Evolutionary conservation across 2,329 filamentous ascomycete species (phyloP), one percentile per base, ranked within the genome.

Genomic region (Bisporella sp.): DNA sequence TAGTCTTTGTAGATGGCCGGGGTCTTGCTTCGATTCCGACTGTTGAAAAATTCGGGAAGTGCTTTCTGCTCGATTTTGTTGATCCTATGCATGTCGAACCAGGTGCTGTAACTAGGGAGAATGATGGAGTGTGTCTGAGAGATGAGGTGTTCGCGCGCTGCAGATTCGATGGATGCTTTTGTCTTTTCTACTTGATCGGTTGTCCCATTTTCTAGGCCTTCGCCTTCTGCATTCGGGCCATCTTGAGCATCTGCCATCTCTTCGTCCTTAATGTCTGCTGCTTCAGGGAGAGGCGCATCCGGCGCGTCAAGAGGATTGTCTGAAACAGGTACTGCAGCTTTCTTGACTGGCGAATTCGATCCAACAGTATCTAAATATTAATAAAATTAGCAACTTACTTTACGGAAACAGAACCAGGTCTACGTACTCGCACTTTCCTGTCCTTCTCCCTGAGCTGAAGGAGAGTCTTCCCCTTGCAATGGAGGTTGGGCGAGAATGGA

Each of bases 1-100:
- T 99, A 99, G 66, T 99, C 93, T 71, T 97, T 97, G 75, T 99
- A 99, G 28, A 97, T 89, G 45, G 90, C 85, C 1, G 90, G 87
- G 0, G 93, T 99, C 73, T 99, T 99, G 82, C 93, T 97, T 63
- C 93, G 86, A 71, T 99, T 99, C 53, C 93, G 83, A 68, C 84
- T 92, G 73, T 99, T 99, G 80, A 99, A 99, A 72, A 97, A 99
- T 68, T 99, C 93, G 21, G 92, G 90, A 59, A 99, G 78, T 6
- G 90, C 90, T 70, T 96, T 99, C 66, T 86, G 87, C 73, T 99
- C 93, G 61, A 96, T 87, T 54, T 82, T 81, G 69, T 96, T 88
- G 64, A 99, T 86, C 46, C 81, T 78, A 67, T 91, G 88, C 92
- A 99, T 96, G 70, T 99, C 93, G 68, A 99, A 99, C 93, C 93